Evolutionary conservation across 2,329 filamentous ascomycete species (phyloP).

Genomic region (Trichoderma lentiforme): DNA sequence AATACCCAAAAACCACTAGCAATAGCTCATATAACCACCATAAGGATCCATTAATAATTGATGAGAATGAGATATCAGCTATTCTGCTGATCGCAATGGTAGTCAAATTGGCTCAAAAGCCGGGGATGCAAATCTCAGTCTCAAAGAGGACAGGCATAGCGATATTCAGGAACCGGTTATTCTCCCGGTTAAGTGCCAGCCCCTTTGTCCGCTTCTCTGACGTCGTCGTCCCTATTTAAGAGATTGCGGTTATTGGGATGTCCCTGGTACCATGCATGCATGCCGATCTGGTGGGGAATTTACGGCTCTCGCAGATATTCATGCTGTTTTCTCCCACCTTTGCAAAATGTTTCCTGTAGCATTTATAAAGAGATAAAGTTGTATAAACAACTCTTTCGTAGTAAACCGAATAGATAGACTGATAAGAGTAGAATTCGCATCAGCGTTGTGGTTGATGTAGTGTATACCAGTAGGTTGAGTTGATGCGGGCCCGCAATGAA

Average conservation of each 20-base stretch:
- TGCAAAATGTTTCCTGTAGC: neutral
- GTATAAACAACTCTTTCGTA: rapidly evolving
- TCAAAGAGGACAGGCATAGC: neutral
- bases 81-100: neutral
- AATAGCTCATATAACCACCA: neutral
- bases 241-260: neutral
- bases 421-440: neutral
- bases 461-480: neutral
- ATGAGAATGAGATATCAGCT: neutral
- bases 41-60: neutral
- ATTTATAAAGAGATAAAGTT: neutral
- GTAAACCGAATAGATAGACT: neutral
- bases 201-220: neutral
- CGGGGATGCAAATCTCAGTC: neutral
- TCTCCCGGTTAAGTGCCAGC: neutral
- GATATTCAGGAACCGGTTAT: slow-evolving; percentile 14
- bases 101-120: neutral
- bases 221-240: neutral
- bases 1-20: neutral
- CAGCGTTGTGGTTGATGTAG: neutral
- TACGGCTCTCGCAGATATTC: neutral
- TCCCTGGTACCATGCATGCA: neutral
- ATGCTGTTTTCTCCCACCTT: neutral
- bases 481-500: neutral
- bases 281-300: neutral